Evolutionary conservation across 495 filamentous ascomycete genomes (phyloP).

Genomic region (Glarea lozoyensis): DNA sequence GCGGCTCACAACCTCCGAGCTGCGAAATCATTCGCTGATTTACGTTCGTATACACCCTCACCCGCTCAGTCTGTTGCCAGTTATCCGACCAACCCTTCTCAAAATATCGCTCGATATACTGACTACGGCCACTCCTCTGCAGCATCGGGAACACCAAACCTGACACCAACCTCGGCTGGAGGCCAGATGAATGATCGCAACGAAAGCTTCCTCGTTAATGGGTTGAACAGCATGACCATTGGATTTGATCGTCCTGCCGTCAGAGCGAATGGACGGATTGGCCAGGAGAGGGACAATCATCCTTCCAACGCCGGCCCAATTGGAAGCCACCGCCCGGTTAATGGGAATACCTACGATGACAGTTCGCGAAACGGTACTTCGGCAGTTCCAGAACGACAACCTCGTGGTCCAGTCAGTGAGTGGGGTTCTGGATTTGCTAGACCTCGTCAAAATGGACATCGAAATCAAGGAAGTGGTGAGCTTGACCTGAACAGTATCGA

Average conservation of each 20-base stretch:
- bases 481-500: conserved; percentile 27
- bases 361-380: conserved; percentile 47
- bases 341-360: conserved; percentile 56
- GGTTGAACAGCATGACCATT: conserved; percentile 29
- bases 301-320: conserved; percentile 55
- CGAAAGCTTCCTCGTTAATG: conserved; percentile 48
- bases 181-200: conserved; percentile 33
- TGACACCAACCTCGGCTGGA: conserved; percentile 68
- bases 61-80: conserved; percentile 82
- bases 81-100: conserved; percentile 64
- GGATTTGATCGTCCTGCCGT: conserved; percentile 58
- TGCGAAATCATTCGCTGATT: conserved; percentile 93
- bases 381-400: conserved; percentile 65
- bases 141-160: conserved; percentile 58
- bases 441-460: conserved; percentile 71
- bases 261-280: conserved; percentile 39
- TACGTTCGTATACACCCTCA: conserved; percentile 90
- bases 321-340: conserved; percentile 73
- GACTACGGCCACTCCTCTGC: conserved; percentile 33
- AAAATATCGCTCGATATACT: conserved; percentile 57
- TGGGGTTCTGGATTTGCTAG: conserved; percentile 67
- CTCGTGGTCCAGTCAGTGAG: conserved; percentile 68
- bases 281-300: conserved; percentile 30
- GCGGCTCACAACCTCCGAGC: conserved; percentile 73
- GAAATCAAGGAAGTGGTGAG: conserved; percentile 72